Base-by-base conservation (phyloP, 164 flowering plant genomes). In the Vitis amurensis region DNA sequence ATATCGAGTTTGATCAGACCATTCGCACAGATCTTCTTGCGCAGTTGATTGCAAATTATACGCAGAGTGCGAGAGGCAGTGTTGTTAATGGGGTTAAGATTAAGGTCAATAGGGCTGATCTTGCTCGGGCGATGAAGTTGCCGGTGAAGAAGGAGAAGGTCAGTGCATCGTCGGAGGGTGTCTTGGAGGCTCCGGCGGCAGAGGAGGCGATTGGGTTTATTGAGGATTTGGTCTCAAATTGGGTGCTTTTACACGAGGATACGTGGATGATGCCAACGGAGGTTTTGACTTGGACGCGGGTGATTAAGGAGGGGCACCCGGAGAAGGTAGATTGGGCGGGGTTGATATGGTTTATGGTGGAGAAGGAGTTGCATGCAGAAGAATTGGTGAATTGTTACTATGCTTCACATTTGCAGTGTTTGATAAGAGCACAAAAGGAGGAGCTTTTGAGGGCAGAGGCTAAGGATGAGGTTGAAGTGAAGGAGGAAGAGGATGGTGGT, bases 261-360 rank as follows among this genome's bases (percentile, higher is more conserved):
- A 75, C 73, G 17, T 93, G 95, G 94, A 82, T 87, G 70, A 74
- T 80, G 87, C 94, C 98, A 0, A 61, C 27, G 6, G 97, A 93
- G 77, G 81, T 96, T 47, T 9, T 85, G 77, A 70, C 66, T 7
- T 81, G 81, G 82, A 78, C 50, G 11, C 71, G 70, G 68, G 47
- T 61, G 70, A 84, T 96, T 8, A 87, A 74, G 61, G 90, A 89
- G 50, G 97, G 95, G 64, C 81, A 80, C 49, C 87, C 87, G 1
- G 90, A 90, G 79, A 92, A 79, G 79, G 82, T 96, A 53, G 97
- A 90, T 74, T 92, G 97, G 93, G 86, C 95, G 1, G 69, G 81
- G 0, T 67, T 96, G 84, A 52, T 96, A 8, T 96, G 99, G 99
- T 85, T 70, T 72, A 96, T 96, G 99, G 87, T 91, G 67, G 97